Percentiles rank a stretch among this genome's conserved stretches.
Evolutionary conservation across 768 basidiomycete species (phyloP).

Genomic region (Stropharia rugosoannulata): DNA sequence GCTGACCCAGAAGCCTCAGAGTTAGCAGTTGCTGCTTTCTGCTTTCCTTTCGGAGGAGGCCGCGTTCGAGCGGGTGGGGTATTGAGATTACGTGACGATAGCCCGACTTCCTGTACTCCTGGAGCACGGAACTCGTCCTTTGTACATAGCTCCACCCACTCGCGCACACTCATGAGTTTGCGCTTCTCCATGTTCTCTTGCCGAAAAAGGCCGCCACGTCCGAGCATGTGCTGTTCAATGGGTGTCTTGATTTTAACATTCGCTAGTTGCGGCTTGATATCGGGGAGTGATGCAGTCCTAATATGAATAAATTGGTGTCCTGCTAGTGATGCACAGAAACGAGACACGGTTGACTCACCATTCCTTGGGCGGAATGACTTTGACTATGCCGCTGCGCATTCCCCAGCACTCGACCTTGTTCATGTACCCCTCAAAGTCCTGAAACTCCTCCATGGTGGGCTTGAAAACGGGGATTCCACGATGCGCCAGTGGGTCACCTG

Average conservation of each 20-base stretch:
- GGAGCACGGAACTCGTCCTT: conserved; percentile 76
- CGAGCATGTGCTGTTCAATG: conserved; percentile 92
- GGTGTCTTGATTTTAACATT: conserved; percentile 81
- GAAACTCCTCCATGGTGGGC: conserved; percentile 89
- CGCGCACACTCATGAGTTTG: conserved; percentile 77
- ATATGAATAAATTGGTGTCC: conserved; percentile 9
- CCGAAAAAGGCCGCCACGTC: conserved; percentile 82
- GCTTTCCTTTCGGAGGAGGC: conserved; percentile 38
- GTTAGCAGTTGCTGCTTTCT: conserved; percentile 36
- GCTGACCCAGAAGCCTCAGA: conserved; percentile 47
- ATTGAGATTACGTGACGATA: conserved; percentile 41
- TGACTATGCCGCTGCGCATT: conserved; percentile 86
- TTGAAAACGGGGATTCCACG: conserved; percentile 97
- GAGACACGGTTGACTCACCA: conserved; percentile 57
- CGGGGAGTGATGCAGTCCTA: conserved; percentile 73
- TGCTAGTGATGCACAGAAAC: conserved; percentile 10
- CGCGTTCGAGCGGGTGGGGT: conserved; percentile 24
- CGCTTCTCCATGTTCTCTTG: conserved; percentile 91
- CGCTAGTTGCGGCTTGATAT: conserved; percentile 68
- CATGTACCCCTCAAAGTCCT: conserved; percentile 91
- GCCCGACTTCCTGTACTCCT: conserved; percentile 65
- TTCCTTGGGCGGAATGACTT: conserved; percentile 93
- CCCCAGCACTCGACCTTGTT: conserved; percentile 90
- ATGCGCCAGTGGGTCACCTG: conserved; percentile 75
- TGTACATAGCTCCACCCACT: conserved; percentile 79